Evolutionary conservation across 768 basidiomycete genomes (phyloP), one percentile per base, ranked within the genome.

Genomic region (Leccinum arenicola): DNA sequence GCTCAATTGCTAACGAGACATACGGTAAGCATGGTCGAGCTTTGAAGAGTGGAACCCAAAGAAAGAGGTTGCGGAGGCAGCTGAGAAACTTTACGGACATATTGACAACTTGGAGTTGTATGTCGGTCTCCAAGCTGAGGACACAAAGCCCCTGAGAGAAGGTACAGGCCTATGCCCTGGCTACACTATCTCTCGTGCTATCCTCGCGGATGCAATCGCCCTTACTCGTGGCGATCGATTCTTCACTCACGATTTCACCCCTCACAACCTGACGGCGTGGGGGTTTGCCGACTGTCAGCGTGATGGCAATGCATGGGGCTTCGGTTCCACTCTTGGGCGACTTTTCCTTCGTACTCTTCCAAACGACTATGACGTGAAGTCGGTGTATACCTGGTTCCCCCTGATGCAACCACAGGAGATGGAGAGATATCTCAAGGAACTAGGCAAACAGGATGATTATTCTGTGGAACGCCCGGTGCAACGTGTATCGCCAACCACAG

Each of bases 121-220:
- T 65, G 86, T 87, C 51, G 88, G 91, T 52, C 76, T 93, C 23
- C 87, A 91, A 64, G 91, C 89, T 1, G 90, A 92, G 67, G 84
- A 88, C 60, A 67, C 85, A 2, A 94, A 93, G 68, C 87, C 84
- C 12, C 75, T 91, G 38, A 79, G 86, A 21, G 84, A 86, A 0
- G 92, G 92, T 53, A 89, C 92, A 55, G 92, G 92, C 56, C 81
- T 94, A 55, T 94, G 92, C 74, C 91, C 92, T 61, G 87, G 90
- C 14, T 93, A 89, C 73, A 94, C 92, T 10, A 83, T 91, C 66
- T 88, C 88, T 65, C 85, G 92, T 33, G 91, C 92, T 8, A 94
- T 94, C 65, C 84, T 94, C 35, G 84, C 85, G 61, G 92, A 94
- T 67, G 92, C 92, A 29, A 88, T 93, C 57, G 89, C 92, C 12